phyloP scores from a whole-genome alignment of 1,284 basidiomycete species.

The Golubevia pallescens region DNA sequence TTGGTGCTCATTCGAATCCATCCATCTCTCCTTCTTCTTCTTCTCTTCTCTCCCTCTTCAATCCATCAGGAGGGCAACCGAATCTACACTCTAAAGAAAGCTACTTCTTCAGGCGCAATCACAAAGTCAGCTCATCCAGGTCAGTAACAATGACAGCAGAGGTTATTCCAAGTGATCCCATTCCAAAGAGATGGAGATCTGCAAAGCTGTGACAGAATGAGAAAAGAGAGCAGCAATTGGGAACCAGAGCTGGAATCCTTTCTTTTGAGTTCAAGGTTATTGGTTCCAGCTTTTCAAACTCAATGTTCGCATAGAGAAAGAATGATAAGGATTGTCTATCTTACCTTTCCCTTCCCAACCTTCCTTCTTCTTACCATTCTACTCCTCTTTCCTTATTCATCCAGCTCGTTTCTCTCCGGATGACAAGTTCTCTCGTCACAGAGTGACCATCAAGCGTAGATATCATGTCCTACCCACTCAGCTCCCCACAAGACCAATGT shows the following conservation, averaged over 20 bases:
- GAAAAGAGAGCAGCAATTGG: no score
- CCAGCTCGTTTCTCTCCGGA: constrained; percentile 61
- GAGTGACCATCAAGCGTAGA: constrained; percentile 60
- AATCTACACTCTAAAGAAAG: constrained; percentile 62
- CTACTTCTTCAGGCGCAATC: constrained; percentile 41
- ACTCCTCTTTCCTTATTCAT: background rate
- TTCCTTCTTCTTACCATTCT: background rate
- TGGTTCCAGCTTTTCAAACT: background rate
- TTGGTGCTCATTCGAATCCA: constrained; percentile 1
- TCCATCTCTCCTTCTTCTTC: background rate
- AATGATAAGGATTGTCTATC: no score
- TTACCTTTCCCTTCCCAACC: background rate
- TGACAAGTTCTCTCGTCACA: constrained; percentile 63
- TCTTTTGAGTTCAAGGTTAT: background rate
- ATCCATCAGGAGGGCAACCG: constrained; percentile 53
- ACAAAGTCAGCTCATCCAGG: constrained; percentile 59
- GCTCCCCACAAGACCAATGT: background rate
- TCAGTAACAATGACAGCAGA: no score
- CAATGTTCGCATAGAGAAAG: no score
- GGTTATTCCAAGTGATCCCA: no score
- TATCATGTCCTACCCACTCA: constrained; percentile 53
- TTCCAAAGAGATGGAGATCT: no score
- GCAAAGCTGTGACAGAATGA: no score
- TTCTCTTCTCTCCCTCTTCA: background rate
- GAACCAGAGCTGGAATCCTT: background rate